Conservation (phyloP, 208 protist genomes). For the Naegleria lovaniensis region DNA sequence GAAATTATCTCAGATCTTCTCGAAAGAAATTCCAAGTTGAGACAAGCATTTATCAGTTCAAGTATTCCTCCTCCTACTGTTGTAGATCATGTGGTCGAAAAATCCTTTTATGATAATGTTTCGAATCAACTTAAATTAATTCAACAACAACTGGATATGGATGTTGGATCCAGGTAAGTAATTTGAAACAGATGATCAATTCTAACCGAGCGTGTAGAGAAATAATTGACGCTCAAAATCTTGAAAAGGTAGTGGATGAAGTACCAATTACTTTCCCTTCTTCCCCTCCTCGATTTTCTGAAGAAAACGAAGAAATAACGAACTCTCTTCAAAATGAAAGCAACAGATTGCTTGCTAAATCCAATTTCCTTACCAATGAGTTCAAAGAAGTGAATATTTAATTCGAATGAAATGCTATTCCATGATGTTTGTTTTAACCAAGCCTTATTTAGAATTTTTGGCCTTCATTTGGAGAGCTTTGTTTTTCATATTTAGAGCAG, state of each 20-base stretch:
- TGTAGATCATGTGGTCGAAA: not conserved
- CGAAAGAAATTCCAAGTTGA: not conserved
- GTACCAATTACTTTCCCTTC: not conserved
- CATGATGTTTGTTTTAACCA: too few species aligned
- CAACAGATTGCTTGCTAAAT: not conserved
- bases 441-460: too few species aligned
- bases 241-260: not conserved
- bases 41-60: not conserved
- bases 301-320: not conserved
- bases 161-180: not conserved
- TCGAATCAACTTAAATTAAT: not conserved
- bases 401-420: too few species aligned
- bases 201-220: too few species aligned
- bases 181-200: too few species aligned
- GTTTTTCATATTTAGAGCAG: too few species aligned
- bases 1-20: not conserved
- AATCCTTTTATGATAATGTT: not conserved
- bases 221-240: not conserved
- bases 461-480: too few species aligned
- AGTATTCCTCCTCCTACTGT: not conserved
- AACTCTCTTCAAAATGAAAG: not conserved
- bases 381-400: not conserved
- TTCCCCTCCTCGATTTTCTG: not conserved
- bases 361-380: not conserved
- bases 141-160: not conserved